Percentiles rank a stretch among this genome's conserved stretches.
phyloP scores from a whole-genome alignment of 176 grass and related monocot genomes.

The Bolboschoenus planiculmis region DNA sequence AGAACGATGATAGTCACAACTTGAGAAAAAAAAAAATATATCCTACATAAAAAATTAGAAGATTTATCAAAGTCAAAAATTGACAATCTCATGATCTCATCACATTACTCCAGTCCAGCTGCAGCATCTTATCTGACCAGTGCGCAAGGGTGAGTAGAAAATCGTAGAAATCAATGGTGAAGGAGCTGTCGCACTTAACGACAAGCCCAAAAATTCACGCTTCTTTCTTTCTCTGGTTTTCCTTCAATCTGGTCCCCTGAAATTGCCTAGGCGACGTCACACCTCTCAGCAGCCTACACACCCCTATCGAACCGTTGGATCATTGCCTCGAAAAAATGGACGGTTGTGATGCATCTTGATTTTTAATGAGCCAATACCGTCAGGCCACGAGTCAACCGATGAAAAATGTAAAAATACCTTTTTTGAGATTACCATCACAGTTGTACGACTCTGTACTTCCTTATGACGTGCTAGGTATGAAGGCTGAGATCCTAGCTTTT shows the following conservation, averaged over 20 bases:
- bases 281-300: neutral
- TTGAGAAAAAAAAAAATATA: neutral
- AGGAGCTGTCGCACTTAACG: neutral
- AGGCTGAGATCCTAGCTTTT: neutral
- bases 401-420: neutral
- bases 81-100: neutral
- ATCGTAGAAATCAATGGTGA: neutral
- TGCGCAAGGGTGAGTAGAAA: neutral
- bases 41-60: neutral
- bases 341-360: neutral
- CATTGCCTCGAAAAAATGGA: neutral
- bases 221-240: slow-evolving; percentile 4
- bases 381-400: slow-evolving; percentile 39
- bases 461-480: neutral
- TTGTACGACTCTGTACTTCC: slow-evolving; percentile 4
- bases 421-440: neutral
- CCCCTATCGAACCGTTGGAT: neutral
- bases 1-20: neutral
- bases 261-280: slow-evolving; percentile 10
- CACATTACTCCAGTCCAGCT: too few species aligned
- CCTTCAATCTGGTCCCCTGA: slow-evolving; percentile 1
- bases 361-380: slow-evolving; percentile 28
- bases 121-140: neutral
- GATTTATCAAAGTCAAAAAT: neutral
- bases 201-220: neutral